Evolutionary conservation across 371 early-diverging fungal species (phyloP), one percentile per base, ranked within the genome.

Genomic region (Cokeromyces recurvatus): DNA sequence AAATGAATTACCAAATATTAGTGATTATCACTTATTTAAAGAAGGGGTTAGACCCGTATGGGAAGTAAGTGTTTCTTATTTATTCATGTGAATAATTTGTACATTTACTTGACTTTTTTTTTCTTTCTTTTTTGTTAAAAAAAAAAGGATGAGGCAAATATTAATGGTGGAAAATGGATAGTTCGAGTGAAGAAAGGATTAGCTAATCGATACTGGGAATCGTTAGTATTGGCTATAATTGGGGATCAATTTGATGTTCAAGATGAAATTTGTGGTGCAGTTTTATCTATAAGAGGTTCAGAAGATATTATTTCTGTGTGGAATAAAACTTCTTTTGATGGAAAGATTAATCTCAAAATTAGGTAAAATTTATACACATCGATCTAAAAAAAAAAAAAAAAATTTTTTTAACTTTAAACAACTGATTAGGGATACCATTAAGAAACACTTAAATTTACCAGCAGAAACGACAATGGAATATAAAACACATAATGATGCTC

Each of bases 81-180:
- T n/a, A n/a, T n/a, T n/a, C n/a, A n/a, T n/a, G n/a, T n/a, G n/a
- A n/a, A n/a, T n/a, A n/a, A n/a, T n/a, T n/a, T n/a, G n/a, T n/a
- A n/a, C n/a, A n/a, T n/a, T n/a, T n/a, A n/a, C n/a, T n/a, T n/a
- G n/a, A n/a, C n/a, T n/a, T n/a, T n/a, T n/a, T n/a, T 27, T 31
- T 29, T 34, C 4, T n/a, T 5, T 11, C 35, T 5, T 15, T 6
- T n/a, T n/a, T 15, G 15, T 34, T 11, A 34, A 34, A 34, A 9
- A n/a, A n/a, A 4, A 27, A 42, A 84, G 79, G 95, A 94, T 53
- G 71, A 84, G 20, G 85, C 80, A 38, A 98, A 96, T 68, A 81
- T 90, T 41, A 79, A 81, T 45, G 99, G 99, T 35, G 99, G 99
- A 45, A 97, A 97, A 62, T 97, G 97, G 97, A 95, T 97, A 54